Base-by-base conservation (phyloP, 1,284 basidiomycete genomes). In the Abortiporus biennis region DNA sequence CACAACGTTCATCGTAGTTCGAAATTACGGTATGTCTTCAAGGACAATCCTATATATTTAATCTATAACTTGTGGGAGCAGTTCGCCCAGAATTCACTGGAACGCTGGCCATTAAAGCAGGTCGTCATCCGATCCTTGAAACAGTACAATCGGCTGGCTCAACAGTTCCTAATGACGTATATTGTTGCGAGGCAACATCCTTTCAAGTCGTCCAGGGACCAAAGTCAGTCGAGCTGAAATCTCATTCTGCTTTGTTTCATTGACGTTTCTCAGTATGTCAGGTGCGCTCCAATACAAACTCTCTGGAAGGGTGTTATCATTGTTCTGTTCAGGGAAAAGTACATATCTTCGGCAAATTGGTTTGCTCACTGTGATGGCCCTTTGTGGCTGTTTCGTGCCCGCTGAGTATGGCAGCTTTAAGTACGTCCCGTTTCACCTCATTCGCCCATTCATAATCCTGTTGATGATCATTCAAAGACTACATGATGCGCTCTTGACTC, bases 121-220 rank as follows among this genome's bases (percentile, higher is more conserved):
- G 92, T 1, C 74, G 86, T 6, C 92, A 94, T 60, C 90, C 92
- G 0, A 77, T 96, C 5, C 71, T 96, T 11, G 92, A 95, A 58
- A 78, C 67, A 2, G 69, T 85, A 2, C 78, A 86, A 44, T 66
- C 77, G 1, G 71, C 76, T 0, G 85, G 84, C 3, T 76, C 74
- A 1, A 71, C 92, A 22, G 78, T 92, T 1, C 74, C 89, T 2
- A 96, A 95, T 55, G 92, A 96, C 56, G 80, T 89, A 0, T 95
- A 86, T 56, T 88, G 85, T 44, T 82, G 81, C 47, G 81, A 87
- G 38, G 72, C 83, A 0, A 83, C 88, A 0, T 77, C 76, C 3
- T 96, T 96, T 55, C 92, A 96, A 58, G 76, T 95, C 16, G 76
- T 96, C 25, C 88, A 89, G 53, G 91, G 92, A 0, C 86, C 88